Percentiles rank a stretch among this genome's conserved stretches.
These are phyloP conservation scores for Begonia loranthoides DNA, from an alignment of 306 rosid genomes.

Conservation along the genomic window DNA sequence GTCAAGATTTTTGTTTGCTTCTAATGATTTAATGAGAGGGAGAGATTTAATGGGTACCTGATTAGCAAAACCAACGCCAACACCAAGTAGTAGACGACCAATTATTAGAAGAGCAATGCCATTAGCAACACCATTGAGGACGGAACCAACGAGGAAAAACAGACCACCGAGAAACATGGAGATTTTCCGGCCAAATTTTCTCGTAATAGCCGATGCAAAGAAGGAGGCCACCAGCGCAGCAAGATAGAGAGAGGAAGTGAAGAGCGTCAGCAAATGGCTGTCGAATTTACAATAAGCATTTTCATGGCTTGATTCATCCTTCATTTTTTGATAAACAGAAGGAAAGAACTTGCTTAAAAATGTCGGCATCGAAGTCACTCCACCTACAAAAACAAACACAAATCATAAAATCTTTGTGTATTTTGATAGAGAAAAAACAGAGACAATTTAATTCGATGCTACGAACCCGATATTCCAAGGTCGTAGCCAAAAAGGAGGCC, in stretches of 20 bases:
- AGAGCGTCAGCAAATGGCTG: constrained; percentile 42
- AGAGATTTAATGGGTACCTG: constrained; percentile 18
- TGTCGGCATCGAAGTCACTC: constrained; percentile 27
- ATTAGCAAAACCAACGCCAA: constrained; percentile 55
- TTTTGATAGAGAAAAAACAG: no score
- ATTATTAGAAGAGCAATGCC: constrained; percentile 23
- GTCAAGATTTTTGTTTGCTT: no score
- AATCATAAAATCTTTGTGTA: neutral
- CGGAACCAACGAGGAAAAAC: constrained; percentile 32
- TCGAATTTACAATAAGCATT: constrained; percentile 52
- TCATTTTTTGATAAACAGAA: constrained; percentile 27
- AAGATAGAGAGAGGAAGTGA: constrained; percentile 48
- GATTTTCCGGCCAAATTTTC: constrained; percentile 27
- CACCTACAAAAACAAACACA: constrained; percentile 13
- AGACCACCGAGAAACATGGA: constrained; percentile 36
- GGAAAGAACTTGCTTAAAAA: constrained; percentile 31
- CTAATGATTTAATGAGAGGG: no score
- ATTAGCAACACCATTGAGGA: constrained; percentile 32
- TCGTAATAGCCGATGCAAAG: constrained; percentile 34
- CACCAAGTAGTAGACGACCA: constrained; percentile 44
- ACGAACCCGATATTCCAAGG: constrained; percentile 22
- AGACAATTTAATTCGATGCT: neutral
- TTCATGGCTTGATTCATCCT: constrained; percentile 14
- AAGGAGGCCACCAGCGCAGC: constrained; percentile 46
- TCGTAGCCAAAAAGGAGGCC: constrained; percentile 34